Base-by-base conservation (phyloP, 2,329 filamentous ascomycete species). In the Pseudovirgaria hyperparasitica region DNA sequence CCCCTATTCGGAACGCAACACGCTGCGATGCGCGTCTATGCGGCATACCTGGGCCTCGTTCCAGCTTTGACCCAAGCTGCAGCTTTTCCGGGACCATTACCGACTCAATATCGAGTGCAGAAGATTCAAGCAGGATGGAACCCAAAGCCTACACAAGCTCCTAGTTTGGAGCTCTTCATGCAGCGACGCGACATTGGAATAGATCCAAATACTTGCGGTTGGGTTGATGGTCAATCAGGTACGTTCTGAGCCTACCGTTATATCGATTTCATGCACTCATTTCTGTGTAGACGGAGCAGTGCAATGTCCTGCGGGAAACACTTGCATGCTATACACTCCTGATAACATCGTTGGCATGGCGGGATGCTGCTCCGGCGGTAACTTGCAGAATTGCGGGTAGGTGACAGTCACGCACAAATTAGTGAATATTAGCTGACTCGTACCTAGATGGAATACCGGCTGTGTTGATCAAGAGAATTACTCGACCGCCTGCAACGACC, bases 261-360 rank as follows among this genome's bases (percentile, higher is more conserved):
- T 14, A 9, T 24, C 8, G 9, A 9, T 9, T 9, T 9, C 13
- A 24, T 12, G 8, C 12, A 9, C 11, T 13, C 13, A 12, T 10
- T 25, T 6, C 11, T 27, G 16, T 26, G 8, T n/a, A 45, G 42
- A 26, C 11, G 33, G 32, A 2, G 31, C 22, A 22, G 23, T 45
- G 5, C 31, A 33, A 22, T 46, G 43, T 22, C 30, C 19, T 9
- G 16, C 22, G 4, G 35, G 34, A 16, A 28, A 31, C 26, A 44
- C 43, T 31, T 49, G 45, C 30, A 41, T 43, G 34, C 30, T 46
- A 3, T 45, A 44, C 27, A 46, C 38, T 2, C 29, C 36, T 14
- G 31, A 29, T n/a, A 26, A 17, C 16, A 19, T 22, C 11, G 17
- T 36, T 11, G 41, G 38, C 16, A 47, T 47, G 43, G 41, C 37